Conservation (phyloP, 805 yeast species). For the Candida stauntonica region DNA sequence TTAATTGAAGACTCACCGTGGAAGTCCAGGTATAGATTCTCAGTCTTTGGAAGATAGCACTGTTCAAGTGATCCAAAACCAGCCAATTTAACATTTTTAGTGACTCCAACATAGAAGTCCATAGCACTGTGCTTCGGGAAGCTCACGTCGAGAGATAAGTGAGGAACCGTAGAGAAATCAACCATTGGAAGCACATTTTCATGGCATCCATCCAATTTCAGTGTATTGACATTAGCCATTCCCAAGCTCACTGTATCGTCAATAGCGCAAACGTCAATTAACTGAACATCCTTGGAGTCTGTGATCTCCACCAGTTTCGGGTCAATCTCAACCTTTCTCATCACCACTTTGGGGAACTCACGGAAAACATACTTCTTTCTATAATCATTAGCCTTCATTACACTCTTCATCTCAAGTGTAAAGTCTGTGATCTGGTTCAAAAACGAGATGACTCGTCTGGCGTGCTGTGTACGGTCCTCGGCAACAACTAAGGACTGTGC, state of each 20-base stretch:
- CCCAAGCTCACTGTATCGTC: conserved; percentile 5
- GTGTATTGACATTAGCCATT: neutral
- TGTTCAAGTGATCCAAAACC: conserved; percentile 1
- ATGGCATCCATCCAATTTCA: conserved; percentile 3
- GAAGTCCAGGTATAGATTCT: conserved; percentile 1
- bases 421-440: conserved; percentile 10
- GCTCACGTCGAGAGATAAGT: conserved; percentile 1
- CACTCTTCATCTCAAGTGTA: conserved; percentile 2
- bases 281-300: neutral
- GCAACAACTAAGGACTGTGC: conserved; percentile 15
- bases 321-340: conserved; percentile 7
- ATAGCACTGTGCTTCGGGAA: conserved; percentile 6
- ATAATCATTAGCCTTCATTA: neutral
- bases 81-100: conserved; percentile 2
- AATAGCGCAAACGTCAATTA: neutral
- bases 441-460: conserved; percentile 12
- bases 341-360: conserved; percentile 4
- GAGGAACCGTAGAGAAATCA: conserved; percentile 5
- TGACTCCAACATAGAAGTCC: conserved; percentile 4
- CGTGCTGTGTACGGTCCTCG: conserved; percentile 11
- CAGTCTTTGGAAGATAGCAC: conserved; percentile 1
- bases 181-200: conserved; percentile 5
- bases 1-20: conserved; percentile 1
- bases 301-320: conserved; percentile 13
- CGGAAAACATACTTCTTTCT: conserved; percentile 12